Percentiles rank a stretch among this genome's conserved stretches.
Conservation (phyloP, 2,329 filamentous ascomycete genomes). For the Exophiala sideris region DNA sequence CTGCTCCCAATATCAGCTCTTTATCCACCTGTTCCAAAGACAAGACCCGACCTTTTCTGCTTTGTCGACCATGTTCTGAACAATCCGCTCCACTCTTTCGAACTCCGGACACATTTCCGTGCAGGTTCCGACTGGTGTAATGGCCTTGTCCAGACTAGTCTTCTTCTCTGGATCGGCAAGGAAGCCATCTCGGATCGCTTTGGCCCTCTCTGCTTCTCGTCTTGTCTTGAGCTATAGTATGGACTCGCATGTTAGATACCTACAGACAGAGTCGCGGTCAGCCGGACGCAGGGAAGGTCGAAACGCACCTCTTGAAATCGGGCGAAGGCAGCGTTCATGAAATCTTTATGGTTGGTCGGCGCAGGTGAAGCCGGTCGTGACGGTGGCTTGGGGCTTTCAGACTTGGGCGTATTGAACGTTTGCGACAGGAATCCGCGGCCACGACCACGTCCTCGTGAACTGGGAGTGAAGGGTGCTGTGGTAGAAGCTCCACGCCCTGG, state of each 20-base stretch:
- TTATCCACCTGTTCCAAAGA: neutral
- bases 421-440: conserved; percentile 19
- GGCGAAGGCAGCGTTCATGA: conserved; percentile 18
- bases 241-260: conserved; percentile 29
- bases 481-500: conserved; percentile 19
- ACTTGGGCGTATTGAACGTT: conserved; percentile 19
- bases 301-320: conserved; percentile 26
- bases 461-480: conserved; percentile 3
- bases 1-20: conserved; percentile 14
- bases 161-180: conserved; percentile 60
- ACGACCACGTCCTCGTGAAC: conserved; percentile 15
- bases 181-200: conserved; percentile 52
- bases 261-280: conserved; percentile 21
- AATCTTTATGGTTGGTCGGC: conserved; percentile 18
- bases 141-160: conserved; percentile 57
- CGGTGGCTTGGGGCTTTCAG: conserved; percentile 16
- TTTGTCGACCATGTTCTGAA: conserved; percentile 59
- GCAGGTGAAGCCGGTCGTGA: conserved; percentile 18
- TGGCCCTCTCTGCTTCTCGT: conserved; percentile 48
- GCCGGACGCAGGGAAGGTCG: conserved; percentile 14
- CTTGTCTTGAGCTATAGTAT: conserved; percentile 45
- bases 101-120: conserved; percentile 63
- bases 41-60: conserved; percentile 54
- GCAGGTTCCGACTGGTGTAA: conserved; percentile 60
- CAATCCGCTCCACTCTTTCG: conserved; percentile 60